Conservation (phyloP, 345 rosid species). For the Euphorbia peplus region DNA sequence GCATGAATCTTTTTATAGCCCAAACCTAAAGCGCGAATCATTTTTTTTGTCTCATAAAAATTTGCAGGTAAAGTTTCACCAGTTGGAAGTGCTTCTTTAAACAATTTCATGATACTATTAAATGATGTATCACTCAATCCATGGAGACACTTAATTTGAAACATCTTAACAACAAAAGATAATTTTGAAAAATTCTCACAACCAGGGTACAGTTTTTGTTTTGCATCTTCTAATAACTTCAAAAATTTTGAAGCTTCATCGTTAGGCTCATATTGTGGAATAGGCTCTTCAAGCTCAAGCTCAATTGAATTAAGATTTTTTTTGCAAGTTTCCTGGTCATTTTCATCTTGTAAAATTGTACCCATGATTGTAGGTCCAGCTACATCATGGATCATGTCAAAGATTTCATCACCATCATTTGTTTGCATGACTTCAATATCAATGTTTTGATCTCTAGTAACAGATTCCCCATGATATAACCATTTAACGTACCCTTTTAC, state of each 20-base stretch:
- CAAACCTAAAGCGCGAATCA: too few species aligned
- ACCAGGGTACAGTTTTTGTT: neutral
- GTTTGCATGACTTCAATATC: neutral
- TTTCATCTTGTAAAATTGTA: too few species aligned
- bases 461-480: neutral
- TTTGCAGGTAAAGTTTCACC: neutral
- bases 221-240: neutral
- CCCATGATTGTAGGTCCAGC: neutral
- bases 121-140: neutral
- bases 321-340: too few species aligned
- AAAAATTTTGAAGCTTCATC: neutral
- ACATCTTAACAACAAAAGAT: neutral
- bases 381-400: neutral
- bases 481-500: neutral
- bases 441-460: neutral
- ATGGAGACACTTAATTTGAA: constrained; percentile 4
- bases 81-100: neutral
- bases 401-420: neutral
- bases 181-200: neutral
- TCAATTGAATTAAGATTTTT: too few species aligned
- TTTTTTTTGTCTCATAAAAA: too few species aligned
- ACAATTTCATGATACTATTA: neutral
- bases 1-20: too few species aligned
- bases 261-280: too few species aligned
- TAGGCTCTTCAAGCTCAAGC: too few species aligned